Percentiles rank a stretch among this genome's conserved stretches.
Conservation (phyloP, 2,329 filamentous ascomycete genomes). For the Venturia carpophila region DNA sequence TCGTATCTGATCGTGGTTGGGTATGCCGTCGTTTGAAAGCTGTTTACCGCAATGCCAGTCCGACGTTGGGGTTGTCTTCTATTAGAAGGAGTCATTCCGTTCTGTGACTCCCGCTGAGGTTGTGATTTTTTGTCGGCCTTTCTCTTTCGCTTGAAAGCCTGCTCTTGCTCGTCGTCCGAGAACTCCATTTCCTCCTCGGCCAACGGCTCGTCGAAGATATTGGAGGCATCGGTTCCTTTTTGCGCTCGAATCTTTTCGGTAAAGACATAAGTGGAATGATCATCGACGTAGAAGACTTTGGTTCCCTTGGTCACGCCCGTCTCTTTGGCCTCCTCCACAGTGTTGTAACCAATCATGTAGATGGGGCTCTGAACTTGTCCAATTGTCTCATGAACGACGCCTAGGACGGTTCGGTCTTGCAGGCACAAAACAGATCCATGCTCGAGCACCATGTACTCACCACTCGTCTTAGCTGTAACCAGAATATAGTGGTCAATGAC, state of each 20-base stretch:
- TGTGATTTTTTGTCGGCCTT: slow-evolving; percentile 51
- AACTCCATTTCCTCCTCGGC: slow-evolving; percentile 90
- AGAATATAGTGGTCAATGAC: slow-evolving; percentile 67
- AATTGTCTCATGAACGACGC: slow-evolving; percentile 75
- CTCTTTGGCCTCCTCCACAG: slow-evolving; percentile 57
- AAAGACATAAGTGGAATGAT: slow-evolving; percentile 76
- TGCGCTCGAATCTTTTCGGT: slow-evolving; percentile 69
- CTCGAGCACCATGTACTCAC: slow-evolving; percentile 60
- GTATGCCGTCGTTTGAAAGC: slow-evolving; percentile 19
- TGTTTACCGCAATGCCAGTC: slow-evolving; percentile 17
- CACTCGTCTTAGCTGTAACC: slow-evolving; percentile 56
- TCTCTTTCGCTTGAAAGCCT: slow-evolving; percentile 55
- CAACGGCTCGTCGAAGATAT: slow-evolving; percentile 88
- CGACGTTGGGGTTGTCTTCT: slow-evolving; percentile 21
- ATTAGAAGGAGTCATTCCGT: slow-evolving; percentile 24
- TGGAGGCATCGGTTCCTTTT: slow-evolving; percentile 86
- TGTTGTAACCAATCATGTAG: slow-evolving; percentile 73
- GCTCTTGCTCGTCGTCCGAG: slow-evolving; percentile 92
- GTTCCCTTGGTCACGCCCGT: slow-evolving; percentile 61
- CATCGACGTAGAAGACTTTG: slow-evolving; percentile 69
- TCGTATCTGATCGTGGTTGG: slow-evolving; percentile 35
- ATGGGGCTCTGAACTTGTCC: slow-evolving; percentile 78
- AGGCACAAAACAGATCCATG: slow-evolving; percentile 75
- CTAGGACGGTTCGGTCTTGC: slow-evolving; percentile 66
- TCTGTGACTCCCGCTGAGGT: slow-evolving; percentile 21